Evolutionary conservation across 2,329 filamentous ascomycete genomes (phyloP).

Genomic region (Cercospora sesami): DNA sequence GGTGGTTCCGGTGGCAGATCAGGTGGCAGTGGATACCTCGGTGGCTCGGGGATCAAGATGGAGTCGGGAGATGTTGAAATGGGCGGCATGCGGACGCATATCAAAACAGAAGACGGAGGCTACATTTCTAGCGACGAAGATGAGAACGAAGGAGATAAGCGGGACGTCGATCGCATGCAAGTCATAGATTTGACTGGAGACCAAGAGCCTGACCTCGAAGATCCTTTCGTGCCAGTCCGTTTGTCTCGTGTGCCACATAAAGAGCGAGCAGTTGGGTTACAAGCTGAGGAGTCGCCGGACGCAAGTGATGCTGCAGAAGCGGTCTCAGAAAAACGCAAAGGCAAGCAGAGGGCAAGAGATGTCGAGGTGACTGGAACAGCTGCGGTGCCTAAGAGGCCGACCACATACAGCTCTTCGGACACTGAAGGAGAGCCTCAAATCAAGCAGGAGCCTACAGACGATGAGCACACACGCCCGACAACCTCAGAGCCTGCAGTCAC

Average conservation of each 20-base stretch:
- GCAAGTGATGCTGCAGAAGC: constrained; percentile 23
- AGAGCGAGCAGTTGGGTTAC: constrained; percentile 54
- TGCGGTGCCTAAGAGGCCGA: constrained; percentile 45
- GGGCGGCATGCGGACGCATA: constrained; percentile 22
- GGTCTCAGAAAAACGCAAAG: constrained; percentile 36
- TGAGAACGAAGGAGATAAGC: constrained; percentile 48
- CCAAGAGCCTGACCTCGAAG: constrained; percentile 33
- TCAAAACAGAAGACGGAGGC: constrained; percentile 41
- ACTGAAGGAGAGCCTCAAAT: constrained; percentile 43
- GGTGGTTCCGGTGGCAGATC: constrained; percentile 18
- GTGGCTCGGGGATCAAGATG: constrained; percentile 39
- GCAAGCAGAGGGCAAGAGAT: constrained; percentile 44
- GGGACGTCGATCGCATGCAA: constrained; percentile 60
- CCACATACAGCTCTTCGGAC: constrained; percentile 42
- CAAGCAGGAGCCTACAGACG: constrained; percentile 57
- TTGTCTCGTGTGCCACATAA: constrained; percentile 57
- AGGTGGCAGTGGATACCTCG: constrained; percentile 27
- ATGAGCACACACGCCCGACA: constrained; percentile 34
- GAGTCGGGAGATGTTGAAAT: constrained; percentile 33
- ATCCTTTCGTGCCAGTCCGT: constrained; percentile 54
- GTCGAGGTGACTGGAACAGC: constrained; percentile 46
- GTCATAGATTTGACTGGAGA: constrained; percentile 56
- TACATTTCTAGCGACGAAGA: constrained; percentile 54
- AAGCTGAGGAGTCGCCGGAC: constrained; percentile 36
- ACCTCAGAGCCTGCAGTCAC: constrained; percentile 25